Evolutionary conservation across 2,329 filamentous ascomycete species (phyloP).

Genomic region (Arachnomyces sp.): DNA sequence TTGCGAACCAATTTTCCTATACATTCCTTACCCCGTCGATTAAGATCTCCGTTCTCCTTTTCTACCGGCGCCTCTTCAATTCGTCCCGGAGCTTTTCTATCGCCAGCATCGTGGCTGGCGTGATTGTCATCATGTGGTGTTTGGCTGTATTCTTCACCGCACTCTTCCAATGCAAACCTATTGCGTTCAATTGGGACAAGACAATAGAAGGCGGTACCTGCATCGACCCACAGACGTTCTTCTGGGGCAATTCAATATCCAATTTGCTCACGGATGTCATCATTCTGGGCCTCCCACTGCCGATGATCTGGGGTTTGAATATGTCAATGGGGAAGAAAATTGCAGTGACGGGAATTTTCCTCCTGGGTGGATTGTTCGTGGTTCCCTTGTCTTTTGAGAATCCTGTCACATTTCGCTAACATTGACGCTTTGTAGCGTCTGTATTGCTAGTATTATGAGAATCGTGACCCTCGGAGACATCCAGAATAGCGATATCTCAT

Average conservation of each 20-base stretch:
- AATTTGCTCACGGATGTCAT: constrained; percentile 20
- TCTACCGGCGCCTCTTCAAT: constrained; percentile 11
- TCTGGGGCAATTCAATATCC: constrained; percentile 15
- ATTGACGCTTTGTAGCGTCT: constrained; percentile 20
- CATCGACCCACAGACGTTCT: constrained; percentile 16
- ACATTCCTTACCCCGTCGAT: constrained; percentile 7
- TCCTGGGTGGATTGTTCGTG: constrained; percentile 18
- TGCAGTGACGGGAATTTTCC: constrained; percentile 17
- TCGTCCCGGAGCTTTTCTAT: neutral
- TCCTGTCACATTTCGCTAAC: no score
- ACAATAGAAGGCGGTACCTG: constrained; percentile 17
- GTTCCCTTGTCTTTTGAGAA: neutral
- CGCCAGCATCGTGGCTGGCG: constrained; percentile 5
- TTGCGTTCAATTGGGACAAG: constrained; percentile 21
- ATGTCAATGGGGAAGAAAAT: constrained; percentile 19
- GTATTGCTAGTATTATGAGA: constrained; percentile 37
- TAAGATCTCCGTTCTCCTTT: constrained; percentile 13
- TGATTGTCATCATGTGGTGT: constrained; percentile 1
- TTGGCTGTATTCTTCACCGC: constrained; percentile 11
- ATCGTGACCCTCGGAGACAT: constrained; percentile 11
- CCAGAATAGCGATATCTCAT: constrained; percentile 29
- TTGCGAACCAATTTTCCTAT: constrained; percentile 1
- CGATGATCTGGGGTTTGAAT: constrained; percentile 15
- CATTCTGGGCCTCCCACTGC: constrained; percentile 18
- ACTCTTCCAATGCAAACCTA: constrained; percentile 20